Evolutionary conservation across 73 alveolate genomes (phyloP).

Genomic region (Uronychia setigera): DNA sequence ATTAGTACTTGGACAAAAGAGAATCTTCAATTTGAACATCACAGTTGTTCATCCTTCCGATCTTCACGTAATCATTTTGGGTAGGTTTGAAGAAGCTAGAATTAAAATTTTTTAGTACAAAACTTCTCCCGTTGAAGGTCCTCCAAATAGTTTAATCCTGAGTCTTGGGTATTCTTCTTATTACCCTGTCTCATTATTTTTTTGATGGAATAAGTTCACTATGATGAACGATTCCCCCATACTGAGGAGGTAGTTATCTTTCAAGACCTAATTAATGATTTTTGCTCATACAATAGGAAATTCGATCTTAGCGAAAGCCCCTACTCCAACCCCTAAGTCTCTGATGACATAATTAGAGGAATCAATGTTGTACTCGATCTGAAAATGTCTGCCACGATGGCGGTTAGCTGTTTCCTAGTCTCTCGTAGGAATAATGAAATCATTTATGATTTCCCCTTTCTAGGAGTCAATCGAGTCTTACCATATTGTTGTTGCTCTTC

Average conservation of each 20-base stretch:
- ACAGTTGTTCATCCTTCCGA: conserved; percentile 76
- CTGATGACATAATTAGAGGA: conserved; percentile 31
- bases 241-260: conserved; percentile 21
- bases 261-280: not conserved
- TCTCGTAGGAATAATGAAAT: conserved; percentile 65
- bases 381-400: conserved; percentile 65
- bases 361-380: conserved; percentile 44
- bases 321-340: conserved; percentile 59
- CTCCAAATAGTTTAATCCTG: conserved; percentile 48
- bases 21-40: conserved; percentile 82
- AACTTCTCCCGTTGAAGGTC: conserved; percentile 56
- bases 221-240: conserved; percentile 37
- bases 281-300: conserved; percentile 7
- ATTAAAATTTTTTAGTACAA: not conserved
- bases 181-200: not conserved
- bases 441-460: conserved; percentile 48
- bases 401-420: conserved; percentile 64
- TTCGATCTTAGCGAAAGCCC: conserved; percentile 20
- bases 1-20: conserved; percentile 77
- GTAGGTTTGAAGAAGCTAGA: conserved; percentile 35
- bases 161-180: conserved; percentile 21
- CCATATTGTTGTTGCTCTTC: not conserved
- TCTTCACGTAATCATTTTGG: conserved; percentile 33
- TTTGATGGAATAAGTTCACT: conserved; percentile 9
- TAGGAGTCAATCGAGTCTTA: not conserved